Percentiles rank a stretch among this genome's conserved stretches.
phyloP scores from a whole-genome alignment of 805 yeast genomes.

The Teunomyces panamensis region DNA sequence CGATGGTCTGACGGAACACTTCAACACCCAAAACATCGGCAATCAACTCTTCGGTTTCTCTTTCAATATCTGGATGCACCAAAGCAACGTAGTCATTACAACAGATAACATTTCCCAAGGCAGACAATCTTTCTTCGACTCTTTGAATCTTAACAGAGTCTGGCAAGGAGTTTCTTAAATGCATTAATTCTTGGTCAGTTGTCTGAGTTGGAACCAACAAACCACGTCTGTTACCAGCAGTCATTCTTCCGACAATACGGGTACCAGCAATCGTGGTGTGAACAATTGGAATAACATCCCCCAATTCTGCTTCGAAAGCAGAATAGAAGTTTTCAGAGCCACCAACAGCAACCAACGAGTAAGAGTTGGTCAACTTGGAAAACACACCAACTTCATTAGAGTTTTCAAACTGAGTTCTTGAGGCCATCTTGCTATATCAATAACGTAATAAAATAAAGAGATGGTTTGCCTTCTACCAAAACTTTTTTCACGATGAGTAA shows the following conservation, averaged over 20 bases:
- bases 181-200: slow-evolving; percentile 97
- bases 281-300: slow-evolving; percentile 93
- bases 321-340: slow-evolving; percentile 84
- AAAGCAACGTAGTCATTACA: slow-evolving; percentile 98
- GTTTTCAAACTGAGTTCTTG: slow-evolving; percentile 49
- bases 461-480: slow-evolving; percentile 1
- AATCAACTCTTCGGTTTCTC: slow-evolving; percentile 97
- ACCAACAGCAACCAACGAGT: slow-evolving; percentile 94
- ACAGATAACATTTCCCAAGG: slow-evolving; percentile 96
- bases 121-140: slow-evolving; percentile 95
- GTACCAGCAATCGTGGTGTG: slow-evolving; percentile 98
- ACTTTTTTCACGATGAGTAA: slow-evolving; percentile 7
- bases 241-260: slow-evolving; percentile 96
- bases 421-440: slow-evolving; percentile 30
- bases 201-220: slow-evolving; percentile 95
- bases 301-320: slow-evolving; percentile 96
- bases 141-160: slow-evolving; percentile 94
- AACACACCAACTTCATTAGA: slow-evolving; percentile 80
- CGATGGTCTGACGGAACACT: slow-evolving; percentile 98
- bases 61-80: slow-evolving; percentile 98
- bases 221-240: slow-evolving; percentile 98
- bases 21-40: slow-evolving; percentile 98
- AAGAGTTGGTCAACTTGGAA: slow-evolving; percentile 91
- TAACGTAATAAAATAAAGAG: neutral
- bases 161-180: slow-evolving; percentile 92